Evolutionary conservation across 2,329 filamentous ascomycete genomes (phyloP).

Genomic region (Alternaria triticimaculans): DNA sequence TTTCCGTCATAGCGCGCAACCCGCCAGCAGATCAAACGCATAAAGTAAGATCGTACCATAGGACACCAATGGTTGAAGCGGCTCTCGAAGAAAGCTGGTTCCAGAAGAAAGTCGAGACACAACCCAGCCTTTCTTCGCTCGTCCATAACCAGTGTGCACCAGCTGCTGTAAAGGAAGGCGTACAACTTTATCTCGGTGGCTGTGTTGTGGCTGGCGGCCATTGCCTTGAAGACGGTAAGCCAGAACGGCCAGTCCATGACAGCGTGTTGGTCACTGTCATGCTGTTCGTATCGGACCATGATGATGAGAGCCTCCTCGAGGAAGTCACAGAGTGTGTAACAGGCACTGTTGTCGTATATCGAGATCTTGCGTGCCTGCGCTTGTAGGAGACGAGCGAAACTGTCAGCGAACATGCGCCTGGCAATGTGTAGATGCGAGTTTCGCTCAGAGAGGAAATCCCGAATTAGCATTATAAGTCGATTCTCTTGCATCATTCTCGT

Average conservation of each 20-base stretch:
- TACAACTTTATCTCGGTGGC: constrained; percentile 88
- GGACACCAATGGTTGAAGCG: constrained; percentile 95
- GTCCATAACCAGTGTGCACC: constrained; percentile 74
- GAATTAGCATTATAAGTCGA: constrained; percentile 78
- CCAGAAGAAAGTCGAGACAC: constrained; percentile 77
- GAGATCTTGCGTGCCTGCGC: constrained; percentile 77
- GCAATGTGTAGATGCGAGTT: constrained; percentile 61
- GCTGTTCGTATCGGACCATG: constrained; percentile 66
- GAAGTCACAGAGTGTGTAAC: constrained; percentile 90
- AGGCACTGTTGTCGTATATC: constrained; percentile 80
- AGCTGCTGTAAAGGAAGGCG: constrained; percentile 80
- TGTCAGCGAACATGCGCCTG: constrained; percentile 75
- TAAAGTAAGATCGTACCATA: constrained; percentile 92
- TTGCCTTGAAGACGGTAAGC: constrained; percentile 78
- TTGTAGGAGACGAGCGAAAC: constrained; percentile 76
- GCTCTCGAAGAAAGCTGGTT: constrained; percentile 75
- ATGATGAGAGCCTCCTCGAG: constrained; percentile 80
- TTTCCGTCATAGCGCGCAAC: constrained; percentile 77
- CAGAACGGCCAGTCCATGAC: constrained; percentile 84
- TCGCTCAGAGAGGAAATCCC: constrained; percentile 75
- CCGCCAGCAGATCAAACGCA: constrained; percentile 89
- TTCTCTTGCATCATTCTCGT: constrained; percentile 88
- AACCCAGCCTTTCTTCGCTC: constrained; percentile 71
- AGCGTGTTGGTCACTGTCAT: constrained; percentile 48
- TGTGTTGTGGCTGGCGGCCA: constrained; percentile 83